phyloP scores from a whole-genome alignment of 1,284 basidiomycete genomes.

The Ceratorhiza oryzae-sativae region DNA sequence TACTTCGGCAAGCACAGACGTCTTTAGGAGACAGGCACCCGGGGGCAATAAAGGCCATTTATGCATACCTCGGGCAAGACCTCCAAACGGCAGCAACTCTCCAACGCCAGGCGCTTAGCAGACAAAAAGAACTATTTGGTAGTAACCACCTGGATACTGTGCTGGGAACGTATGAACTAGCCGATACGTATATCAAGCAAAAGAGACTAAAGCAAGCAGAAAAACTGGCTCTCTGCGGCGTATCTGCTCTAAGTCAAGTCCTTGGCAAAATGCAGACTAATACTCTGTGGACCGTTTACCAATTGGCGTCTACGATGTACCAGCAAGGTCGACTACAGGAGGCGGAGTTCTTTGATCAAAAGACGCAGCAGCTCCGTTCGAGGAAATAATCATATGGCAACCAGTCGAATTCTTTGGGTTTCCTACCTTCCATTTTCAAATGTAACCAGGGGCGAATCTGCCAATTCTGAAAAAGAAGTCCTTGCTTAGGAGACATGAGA shows the following conservation, averaged over 20 bases:
- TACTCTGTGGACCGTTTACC: background rate
- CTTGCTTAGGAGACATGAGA: background rate
- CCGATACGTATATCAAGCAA: background rate
- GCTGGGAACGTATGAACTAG: background rate
- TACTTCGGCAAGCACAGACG: background rate
- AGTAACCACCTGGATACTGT: background rate
- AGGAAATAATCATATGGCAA: background rate
- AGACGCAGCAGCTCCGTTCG: too few relatives aligned
- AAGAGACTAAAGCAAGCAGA: background rate
- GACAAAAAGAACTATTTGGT: background rate
- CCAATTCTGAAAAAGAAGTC: background rate
- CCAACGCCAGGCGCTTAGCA: background rate
- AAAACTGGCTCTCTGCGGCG: background rate
- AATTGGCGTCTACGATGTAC: background rate
- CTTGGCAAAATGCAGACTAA: background rate
- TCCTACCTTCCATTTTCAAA: background rate
- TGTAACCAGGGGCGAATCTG: background rate
- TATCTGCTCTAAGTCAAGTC: background rate
- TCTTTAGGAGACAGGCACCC: background rate
- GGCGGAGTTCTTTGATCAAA: background rate
- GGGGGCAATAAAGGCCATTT: background rate
- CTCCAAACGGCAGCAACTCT: background rate
- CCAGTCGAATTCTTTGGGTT: background rate
- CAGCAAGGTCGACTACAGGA: background rate
- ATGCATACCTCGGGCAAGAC: background rate